Evolutionary conservation across 2,329 filamentous ascomycete genomes (phyloP).

Genomic region (Coniochaeta hoffmannii): DNA sequence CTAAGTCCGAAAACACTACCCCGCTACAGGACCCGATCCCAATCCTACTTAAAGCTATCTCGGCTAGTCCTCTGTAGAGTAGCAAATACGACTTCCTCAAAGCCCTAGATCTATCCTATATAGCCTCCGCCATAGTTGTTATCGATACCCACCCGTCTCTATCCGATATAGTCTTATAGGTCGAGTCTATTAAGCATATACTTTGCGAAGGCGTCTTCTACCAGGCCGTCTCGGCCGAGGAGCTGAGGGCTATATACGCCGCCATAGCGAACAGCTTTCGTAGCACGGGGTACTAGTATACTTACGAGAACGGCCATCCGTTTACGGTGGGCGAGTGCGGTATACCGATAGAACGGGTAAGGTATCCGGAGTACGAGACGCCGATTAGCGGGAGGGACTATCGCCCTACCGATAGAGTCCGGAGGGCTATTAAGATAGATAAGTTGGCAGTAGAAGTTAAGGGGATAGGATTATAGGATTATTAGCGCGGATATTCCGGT

Average conservation of each 20-base stretch:
- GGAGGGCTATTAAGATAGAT: no score
- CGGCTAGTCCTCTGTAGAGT: background rate
- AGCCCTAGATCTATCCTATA: background rate
- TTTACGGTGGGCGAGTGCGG: slow-evolving; percentile 62
- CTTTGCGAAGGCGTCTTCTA: no score
- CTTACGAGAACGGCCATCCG: slow-evolving; percentile 47
- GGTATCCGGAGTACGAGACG: slow-evolving; percentile 56
- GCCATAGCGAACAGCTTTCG: no score
- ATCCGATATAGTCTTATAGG: background rate
- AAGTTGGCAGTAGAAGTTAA: no score
- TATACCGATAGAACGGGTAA: slow-evolving; percentile 52
- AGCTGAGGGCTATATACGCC: no score
- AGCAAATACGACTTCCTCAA: background rate
- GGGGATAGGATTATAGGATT: no score
- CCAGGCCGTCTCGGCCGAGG: no score
- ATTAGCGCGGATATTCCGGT: no score
- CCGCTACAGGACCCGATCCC: background rate
- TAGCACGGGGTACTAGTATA: no score
- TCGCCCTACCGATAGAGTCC: no score
- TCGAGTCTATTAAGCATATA: background rate
- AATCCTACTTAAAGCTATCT: background rate
- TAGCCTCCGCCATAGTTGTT: background rate
- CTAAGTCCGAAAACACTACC: background rate
- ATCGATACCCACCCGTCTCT: background rate
- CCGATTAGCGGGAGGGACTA: slow-evolving; percentile 41